phyloP scores from a whole-genome alignment of 139 green algal genomes.

The Protoeuglena noctilucae region DNA sequence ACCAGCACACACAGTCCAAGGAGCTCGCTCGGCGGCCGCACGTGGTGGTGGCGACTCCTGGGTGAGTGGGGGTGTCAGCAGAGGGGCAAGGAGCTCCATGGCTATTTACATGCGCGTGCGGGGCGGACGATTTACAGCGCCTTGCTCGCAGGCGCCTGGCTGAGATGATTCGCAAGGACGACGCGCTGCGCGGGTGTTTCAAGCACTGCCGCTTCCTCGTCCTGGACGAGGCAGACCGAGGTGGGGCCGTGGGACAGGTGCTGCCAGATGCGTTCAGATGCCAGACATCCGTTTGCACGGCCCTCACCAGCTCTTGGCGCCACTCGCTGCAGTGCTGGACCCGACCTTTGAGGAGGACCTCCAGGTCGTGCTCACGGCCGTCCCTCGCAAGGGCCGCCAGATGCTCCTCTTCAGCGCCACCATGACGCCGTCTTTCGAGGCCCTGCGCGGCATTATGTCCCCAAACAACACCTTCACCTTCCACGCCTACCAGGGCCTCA shows the following conservation, averaged over 20 bases:
- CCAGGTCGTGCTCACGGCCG: constrained; percentile 20
- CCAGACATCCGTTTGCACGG: not conserved
- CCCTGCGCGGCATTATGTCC: constrained; percentile 28
- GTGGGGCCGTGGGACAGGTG: too few species aligned
- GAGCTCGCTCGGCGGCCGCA: constrained; percentile 62
- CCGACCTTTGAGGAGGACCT: constrained; percentile 60
- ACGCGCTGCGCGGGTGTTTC: constrained; percentile 22
- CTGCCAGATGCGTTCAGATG: not conserved
- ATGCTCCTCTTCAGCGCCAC: constrained; percentile 89
- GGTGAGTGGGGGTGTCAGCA: constrained; percentile 31
- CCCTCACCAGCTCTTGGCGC: not conserved
- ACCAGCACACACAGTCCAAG: constrained; percentile 58
- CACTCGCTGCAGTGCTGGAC: too few species aligned
- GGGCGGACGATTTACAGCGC: too few species aligned
- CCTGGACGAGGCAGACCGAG: constrained; percentile 86
- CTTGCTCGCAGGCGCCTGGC: constrained; percentile 5
- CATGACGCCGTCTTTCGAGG: constrained; percentile 55
- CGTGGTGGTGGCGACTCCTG: constrained; percentile 88
- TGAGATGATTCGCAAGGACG: constrained; percentile 31
- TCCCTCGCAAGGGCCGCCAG: constrained; percentile 50
- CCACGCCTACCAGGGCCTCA: constrained; percentile 73
- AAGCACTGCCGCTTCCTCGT: constrained; percentile 51
- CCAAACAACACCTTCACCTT: constrained; percentile 42
- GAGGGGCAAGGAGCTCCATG: not conserved
- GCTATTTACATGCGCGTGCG: not conserved